These are phyloP conservation scores for Ilyonectria destructans DNA, from an alignment of 2,329 filamentous ascomycete genomes.

Conservation along the genomic window DNA sequence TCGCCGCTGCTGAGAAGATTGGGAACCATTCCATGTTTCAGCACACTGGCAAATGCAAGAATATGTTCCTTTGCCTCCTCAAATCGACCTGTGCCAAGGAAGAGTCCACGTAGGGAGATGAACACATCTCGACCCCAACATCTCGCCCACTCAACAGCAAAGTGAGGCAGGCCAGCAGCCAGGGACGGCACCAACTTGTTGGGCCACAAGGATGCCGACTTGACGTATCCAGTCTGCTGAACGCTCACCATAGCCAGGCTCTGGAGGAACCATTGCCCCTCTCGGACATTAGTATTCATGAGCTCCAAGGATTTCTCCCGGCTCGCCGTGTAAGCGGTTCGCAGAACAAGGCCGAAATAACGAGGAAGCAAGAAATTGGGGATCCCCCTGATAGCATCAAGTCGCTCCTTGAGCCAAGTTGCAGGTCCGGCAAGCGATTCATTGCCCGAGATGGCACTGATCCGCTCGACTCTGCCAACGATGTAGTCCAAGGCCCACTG, in stretches of 20 bases:
- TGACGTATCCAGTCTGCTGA: conserved; percentile 90
- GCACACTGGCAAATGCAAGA: conserved; percentile 91
- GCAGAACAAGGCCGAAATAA: conserved; percentile 92
- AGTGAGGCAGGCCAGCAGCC: conserved; percentile 94
- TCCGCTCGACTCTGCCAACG: conserved; percentile 81
- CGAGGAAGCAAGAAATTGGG: conserved; percentile 92
- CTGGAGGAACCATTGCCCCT: conserved; percentile 91
- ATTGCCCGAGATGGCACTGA: conserved; percentile 76
- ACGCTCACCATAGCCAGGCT: conserved; percentile 92
- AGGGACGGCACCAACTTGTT: conserved; percentile 87
- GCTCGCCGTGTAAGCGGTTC: conserved; percentile 89
- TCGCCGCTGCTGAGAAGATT: conserved; percentile 92
- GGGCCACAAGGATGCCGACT: conserved; percentile 92
- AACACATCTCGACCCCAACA: conserved; percentile 99
- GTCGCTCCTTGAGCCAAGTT: conserved; percentile 86
- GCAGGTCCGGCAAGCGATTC: conserved; percentile 76
- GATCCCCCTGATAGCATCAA: conserved; percentile 87
- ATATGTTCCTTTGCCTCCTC: conserved; percentile 95
- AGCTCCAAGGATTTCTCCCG: conserved; percentile 84
- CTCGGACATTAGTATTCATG: conserved; percentile 82
- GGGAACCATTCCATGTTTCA: conserved; percentile 99
- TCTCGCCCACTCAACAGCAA: conserved; percentile 92
- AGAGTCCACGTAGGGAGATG: conserved; percentile 94
- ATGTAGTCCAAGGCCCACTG: conserved; percentile 96
- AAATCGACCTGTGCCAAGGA: conserved; percentile 90